Percentiles rank a stretch among this genome's conserved stretches.
Conservation (phyloP, 495 filamentous ascomycete genomes). For the Lindgomyces ingoldianus region DNA sequence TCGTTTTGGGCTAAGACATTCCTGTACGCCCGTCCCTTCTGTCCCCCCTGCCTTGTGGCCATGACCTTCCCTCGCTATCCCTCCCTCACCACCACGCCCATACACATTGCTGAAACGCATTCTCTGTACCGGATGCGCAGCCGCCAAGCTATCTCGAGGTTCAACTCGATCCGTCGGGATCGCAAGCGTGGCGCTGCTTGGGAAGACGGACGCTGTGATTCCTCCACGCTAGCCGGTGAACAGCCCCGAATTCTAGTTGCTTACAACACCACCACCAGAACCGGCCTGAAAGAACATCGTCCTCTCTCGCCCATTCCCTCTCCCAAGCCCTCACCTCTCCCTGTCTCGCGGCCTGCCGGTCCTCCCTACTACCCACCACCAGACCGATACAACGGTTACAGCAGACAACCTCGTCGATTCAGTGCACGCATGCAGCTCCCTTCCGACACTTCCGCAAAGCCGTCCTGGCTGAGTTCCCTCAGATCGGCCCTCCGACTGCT, state of each 20-base stretch:
- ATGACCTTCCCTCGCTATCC: too few species aligned
- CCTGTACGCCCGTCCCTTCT: too few species aligned
- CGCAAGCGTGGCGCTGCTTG: not conserved
- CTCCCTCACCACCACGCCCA: too few species aligned
- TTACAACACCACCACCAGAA: not conserved
- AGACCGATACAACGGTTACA: not conserved
- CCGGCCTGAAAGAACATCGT: too few species aligned
- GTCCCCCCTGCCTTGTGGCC: too few species aligned
- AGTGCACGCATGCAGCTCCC: conserved; percentile 20
- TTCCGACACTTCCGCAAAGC: not conserved
- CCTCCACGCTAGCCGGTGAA: not conserved
- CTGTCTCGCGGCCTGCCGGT: not conserved
- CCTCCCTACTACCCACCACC: not conserved
- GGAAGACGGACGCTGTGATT: not conserved
- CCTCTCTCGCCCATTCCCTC: not conserved
- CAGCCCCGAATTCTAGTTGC: not conserved
- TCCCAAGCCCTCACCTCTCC: not conserved
- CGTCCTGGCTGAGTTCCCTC: conserved; percentile 24
- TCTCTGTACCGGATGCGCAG: not conserved
- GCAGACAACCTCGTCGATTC: conserved; percentile 6
- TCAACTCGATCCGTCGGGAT: not conserved
- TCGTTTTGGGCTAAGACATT: too few species aligned
- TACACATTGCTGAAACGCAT: not conserved
- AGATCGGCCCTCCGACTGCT: conserved; percentile 32
- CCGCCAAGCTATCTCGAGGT: not conserved